Conservation (phyloP, 306 rosid genomes). For the Castanea crenata region DNA sequence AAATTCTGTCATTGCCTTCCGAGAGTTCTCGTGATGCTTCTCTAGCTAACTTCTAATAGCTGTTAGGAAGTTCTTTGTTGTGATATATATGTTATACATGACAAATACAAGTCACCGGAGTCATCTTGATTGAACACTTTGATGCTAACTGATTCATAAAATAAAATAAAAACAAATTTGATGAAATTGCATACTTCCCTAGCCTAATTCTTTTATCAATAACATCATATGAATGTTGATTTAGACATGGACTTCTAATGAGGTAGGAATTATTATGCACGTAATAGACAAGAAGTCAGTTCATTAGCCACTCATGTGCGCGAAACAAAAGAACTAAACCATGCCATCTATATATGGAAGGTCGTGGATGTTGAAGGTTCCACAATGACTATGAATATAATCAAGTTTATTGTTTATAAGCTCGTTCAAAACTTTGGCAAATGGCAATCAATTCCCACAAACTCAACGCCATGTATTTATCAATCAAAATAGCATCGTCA, state of each 20-base stretch:
- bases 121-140: not conserved
- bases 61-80: conserved; percentile 76
- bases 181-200: not conserved
- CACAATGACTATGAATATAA: not conserved
- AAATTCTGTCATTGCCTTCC: too few species aligned
- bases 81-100: conserved; percentile 56
- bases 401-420: not conserved
- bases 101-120: conserved; percentile 17
- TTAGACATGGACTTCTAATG: too few species aligned
- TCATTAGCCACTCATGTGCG: too few species aligned
- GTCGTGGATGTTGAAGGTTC: too few species aligned
- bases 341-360: too few species aligned
- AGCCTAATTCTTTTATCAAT: not conserved
- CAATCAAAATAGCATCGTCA: conserved; percentile 92
- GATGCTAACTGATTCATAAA: too few species aligned
- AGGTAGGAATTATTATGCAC: too few species aligned
- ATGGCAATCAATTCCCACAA: conserved; percentile 73
- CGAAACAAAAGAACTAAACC: too few species aligned
- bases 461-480: conserved; percentile 89
- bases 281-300: too few species aligned
- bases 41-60: conserved; percentile 67
- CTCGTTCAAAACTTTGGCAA: not conserved
- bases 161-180: not conserved
- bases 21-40: conserved; percentile 47
- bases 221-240: not conserved